Percentiles rank a stretch among this genome's conserved stretches.
Conservation (phyloP, 495 filamentous ascomycete species). For the Penicillium malachiteum region DNA sequence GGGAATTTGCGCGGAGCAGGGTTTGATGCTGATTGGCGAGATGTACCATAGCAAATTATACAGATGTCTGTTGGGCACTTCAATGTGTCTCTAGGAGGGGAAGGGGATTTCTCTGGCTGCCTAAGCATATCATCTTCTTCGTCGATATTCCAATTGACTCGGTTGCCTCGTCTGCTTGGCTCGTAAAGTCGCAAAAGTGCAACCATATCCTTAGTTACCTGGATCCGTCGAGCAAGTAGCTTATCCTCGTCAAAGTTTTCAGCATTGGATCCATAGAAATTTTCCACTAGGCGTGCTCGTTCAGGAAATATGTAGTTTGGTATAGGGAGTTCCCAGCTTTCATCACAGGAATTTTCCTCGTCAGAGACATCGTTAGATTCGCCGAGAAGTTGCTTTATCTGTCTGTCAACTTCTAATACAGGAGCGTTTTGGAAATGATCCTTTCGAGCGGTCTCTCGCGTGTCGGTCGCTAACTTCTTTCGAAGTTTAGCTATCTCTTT, state of each 20-base stretch:
- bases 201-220: conserved; percentile 33
- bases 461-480: conserved; percentile 22
- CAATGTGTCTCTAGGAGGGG: neutral
- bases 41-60: conserved; percentile 30
- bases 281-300: conserved; percentile 25
- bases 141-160: conserved; percentile 22
- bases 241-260: conserved; percentile 27
- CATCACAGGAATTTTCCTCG: conserved; percentile 16
- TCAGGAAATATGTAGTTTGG: conserved; percentile 26
- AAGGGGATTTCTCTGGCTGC: conserved; percentile 14
- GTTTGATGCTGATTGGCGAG: conserved; percentile 22
- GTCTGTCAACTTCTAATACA: conserved; percentile 26
- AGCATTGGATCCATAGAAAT: conserved; percentile 28
- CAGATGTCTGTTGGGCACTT: conserved; percentile 23
- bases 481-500: conserved; percentile 25
- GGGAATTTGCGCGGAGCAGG: conserved; percentile 30
- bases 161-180: conserved; percentile 25
- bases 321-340: conserved; percentile 22
- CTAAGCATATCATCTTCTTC: conserved; percentile 9
- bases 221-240: conserved; percentile 24
- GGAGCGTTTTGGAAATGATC: conserved; percentile 28
- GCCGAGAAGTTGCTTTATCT: conserved; percentile 29
- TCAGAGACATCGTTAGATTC: conserved; percentile 13
- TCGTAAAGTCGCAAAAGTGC: conserved; percentile 20
- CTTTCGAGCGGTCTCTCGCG: conserved; percentile 27